phyloP scores from a whole-genome alignment of 1,284 basidiomycete genomes.

The Cryptococcus wingfieldii region DNA sequence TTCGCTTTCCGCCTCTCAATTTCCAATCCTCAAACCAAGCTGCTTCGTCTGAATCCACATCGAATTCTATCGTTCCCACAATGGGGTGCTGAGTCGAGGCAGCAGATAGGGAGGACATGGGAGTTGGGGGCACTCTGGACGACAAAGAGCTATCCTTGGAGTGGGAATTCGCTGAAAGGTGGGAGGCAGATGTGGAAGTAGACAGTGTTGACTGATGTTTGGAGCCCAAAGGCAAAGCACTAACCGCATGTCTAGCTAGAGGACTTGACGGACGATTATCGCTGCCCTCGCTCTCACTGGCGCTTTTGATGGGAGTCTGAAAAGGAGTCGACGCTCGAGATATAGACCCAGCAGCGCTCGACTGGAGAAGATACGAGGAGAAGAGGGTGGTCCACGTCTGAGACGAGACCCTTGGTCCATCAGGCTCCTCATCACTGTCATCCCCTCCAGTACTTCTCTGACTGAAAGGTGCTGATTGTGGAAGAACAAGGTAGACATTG shows the following conservation, averaged over 20 bases:
- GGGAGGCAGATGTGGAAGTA: conserved; percentile 8
- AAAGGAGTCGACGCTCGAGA: conserved; percentile 23
- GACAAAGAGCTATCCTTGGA: background rate
- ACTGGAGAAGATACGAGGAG: conserved; percentile 14
- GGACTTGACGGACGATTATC: background rate
- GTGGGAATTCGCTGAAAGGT: background rate
- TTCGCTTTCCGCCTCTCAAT: conserved; percentile 9
- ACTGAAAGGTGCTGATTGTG: background rate
- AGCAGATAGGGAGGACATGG: conserved; percentile 14
- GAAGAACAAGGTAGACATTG: conserved; percentile 35
- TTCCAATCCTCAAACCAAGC: conserved; percentile 39
- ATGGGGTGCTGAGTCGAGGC: conserved; percentile 16
- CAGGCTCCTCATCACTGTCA: conserved; percentile 18
- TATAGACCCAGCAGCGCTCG: background rate
- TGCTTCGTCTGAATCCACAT: conserved; percentile 39
- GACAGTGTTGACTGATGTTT: conserved; percentile 1
- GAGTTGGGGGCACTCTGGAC: conserved; percentile 19
- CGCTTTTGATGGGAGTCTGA: conserved; percentile 20
- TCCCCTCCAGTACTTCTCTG: background rate
- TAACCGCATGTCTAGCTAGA: too few relatives aligned
- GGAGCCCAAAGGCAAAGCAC: background rate
- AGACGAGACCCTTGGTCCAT: conserved; percentile 34
- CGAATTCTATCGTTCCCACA: conserved; percentile 47
- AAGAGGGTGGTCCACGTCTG: conserved; percentile 40
- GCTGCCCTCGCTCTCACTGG: background rate